These are phyloP conservation scores for Colletotrichum falcatum DNA, from an alignment of 2,329 filamentous ascomycete species.

Conservation along the genomic window DNA sequence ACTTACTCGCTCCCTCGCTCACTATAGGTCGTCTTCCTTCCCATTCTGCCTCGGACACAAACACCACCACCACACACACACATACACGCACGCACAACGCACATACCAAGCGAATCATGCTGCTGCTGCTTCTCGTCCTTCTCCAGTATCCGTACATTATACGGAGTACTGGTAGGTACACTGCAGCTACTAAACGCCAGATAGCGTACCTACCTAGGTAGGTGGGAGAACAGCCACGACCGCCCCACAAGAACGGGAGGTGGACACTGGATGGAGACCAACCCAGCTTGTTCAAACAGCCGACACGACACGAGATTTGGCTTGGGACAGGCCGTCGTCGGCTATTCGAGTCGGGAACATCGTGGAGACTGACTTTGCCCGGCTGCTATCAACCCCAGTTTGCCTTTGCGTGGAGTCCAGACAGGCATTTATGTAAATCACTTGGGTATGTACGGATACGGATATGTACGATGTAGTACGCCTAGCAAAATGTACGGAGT, in stretches of 20 bases:
- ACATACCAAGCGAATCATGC: too few relatives aligned
- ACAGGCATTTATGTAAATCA: too few relatives aligned
- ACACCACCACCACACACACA: background rate
- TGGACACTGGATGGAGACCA: constrained; percentile 16
- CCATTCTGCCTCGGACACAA: background rate
- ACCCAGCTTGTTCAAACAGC: background rate
- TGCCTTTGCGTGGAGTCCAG: too few relatives aligned
- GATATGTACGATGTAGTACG: too few relatives aligned
- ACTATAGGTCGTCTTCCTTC: background rate
- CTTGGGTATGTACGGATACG: too few relatives aligned
- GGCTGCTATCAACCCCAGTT: background rate
- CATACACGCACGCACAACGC: background rate
- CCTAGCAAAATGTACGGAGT: too few relatives aligned
- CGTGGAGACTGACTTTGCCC: constrained; percentile 1
- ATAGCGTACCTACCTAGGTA: background rate
- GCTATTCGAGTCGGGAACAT: background rate
- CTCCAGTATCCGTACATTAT: background rate
- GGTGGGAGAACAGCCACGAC: constrained; percentile 8
- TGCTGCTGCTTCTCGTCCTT: background rate
- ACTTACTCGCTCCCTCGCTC: background rate
- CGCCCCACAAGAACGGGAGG: constrained; percentile 12
- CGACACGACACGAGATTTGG: background rate
- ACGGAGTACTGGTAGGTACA: background rate
- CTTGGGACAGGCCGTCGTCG: background rate
- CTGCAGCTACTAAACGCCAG: background rate